Conservation (phyloP, 257 asterid species). For the Anisodus tanguticus region DNA sequence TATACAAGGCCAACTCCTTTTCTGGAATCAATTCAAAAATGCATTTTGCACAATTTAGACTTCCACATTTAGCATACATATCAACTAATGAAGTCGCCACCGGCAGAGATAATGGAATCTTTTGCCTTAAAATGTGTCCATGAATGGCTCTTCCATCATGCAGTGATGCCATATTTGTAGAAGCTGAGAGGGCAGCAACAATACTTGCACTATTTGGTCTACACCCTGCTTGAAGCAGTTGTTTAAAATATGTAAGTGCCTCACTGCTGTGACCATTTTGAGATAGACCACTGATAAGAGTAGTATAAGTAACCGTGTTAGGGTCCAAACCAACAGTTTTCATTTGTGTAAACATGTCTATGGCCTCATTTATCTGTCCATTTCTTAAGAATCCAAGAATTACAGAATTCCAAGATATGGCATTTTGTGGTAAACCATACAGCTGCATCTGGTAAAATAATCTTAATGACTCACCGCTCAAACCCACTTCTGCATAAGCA, state of each 20-base stretch:
- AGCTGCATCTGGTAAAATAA: constrained; percentile 40
- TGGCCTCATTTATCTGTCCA: constrained; percentile 40
- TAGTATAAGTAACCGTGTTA: not conserved
- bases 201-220: constrained; percentile 34
- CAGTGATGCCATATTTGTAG: constrained; percentile 30
- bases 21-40: no score
- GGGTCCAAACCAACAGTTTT: constrained; percentile 28
- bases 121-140: constrained; percentile 2
- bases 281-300: no score
- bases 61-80: no score
- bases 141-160: constrained; percentile 38
- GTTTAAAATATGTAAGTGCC: constrained; percentile 31
- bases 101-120: no score
- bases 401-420: constrained; percentile 38
- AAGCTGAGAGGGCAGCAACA: constrained; percentile 36
- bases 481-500: not conserved
- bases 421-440: constrained; percentile 33
- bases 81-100: no score
- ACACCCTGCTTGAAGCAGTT: constrained; percentile 32
- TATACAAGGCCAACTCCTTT: no score
- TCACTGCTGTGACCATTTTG: constrained; percentile 31
- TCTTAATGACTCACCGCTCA: constrained; percentile 35
- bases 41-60: no score
- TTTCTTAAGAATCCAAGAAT: constrained; percentile 38
- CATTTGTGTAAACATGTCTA: constrained; percentile 38